These are phyloP conservation scores for Bertia moriformis DNA, from an alignment of 2,329 filamentous ascomycete genomes.

Conservation along the genomic window DNA sequence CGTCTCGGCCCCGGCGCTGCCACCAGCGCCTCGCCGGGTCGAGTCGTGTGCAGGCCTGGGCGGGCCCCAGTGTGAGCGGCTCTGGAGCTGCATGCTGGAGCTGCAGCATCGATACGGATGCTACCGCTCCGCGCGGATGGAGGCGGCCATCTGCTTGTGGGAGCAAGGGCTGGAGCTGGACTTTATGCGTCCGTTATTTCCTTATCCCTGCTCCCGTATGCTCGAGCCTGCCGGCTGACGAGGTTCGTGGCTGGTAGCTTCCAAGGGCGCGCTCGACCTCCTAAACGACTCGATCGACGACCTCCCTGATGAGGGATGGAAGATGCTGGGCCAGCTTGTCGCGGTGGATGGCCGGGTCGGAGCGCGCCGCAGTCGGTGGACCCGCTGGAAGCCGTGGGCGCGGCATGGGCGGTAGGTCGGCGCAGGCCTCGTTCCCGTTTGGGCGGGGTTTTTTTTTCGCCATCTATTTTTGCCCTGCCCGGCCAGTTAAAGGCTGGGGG, in stretches of 20 bases:
- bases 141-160: conserved; percentile 16
- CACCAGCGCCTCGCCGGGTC: conserved; percentile 2
- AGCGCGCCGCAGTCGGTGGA: too few species aligned
- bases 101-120: conserved; percentile 29
- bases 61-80: conserved; percentile 21
- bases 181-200: neutral
- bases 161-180: neutral
- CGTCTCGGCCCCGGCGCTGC: neutral
- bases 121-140: conserved; percentile 32
- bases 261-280: conserved; percentile 14
- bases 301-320: conserved; percentile 10
- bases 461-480: too few species aligned
- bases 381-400: too few species aligned
- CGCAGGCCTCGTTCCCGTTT: too few species aligned
- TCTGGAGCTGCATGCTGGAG: conserved; percentile 33
- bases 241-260: conserved; percentile 8
- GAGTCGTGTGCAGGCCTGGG: conserved; percentile 12
- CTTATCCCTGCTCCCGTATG: neutral
- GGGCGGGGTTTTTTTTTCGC: too few species aligned
- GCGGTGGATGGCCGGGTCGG: neutral
- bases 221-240: too few species aligned
- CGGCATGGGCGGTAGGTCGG: too few species aligned
- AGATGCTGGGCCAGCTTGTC: neutral
- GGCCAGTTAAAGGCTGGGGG: too few species aligned
- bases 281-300: conserved; percentile 15